Conservation (phyloP, 2,329 filamentous ascomycete species). For the Parastagonospora avenae region DNA sequence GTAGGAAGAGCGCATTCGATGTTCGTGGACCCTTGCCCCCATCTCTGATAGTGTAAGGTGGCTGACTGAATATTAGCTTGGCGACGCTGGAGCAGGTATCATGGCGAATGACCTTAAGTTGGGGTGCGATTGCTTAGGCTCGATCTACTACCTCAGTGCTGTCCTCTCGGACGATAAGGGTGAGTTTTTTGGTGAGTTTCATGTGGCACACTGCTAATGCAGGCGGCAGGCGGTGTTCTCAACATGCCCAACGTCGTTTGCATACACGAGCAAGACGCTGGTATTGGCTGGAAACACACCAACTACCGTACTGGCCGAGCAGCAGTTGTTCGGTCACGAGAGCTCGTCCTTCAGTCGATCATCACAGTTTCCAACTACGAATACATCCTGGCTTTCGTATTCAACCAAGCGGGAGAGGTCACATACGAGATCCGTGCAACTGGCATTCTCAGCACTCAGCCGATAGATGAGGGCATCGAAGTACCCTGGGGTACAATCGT, state of each 20-base stretch:
- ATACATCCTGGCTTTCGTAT: slow-evolving; percentile 73
- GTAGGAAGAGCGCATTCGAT: slow-evolving; percentile 58
- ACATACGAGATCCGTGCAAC: slow-evolving; percentile 72
- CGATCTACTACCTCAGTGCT: slow-evolving; percentile 69
- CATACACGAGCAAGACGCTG: slow-evolving; percentile 72
- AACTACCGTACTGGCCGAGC: slow-evolving; percentile 71
- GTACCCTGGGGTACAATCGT: slow-evolving; percentile 72
- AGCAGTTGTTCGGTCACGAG: slow-evolving; percentile 66
- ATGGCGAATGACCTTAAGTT: slow-evolving; percentile 73
- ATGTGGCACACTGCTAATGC: no score
- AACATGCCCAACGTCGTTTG: slow-evolving; percentile 71
- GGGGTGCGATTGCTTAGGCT: slow-evolving; percentile 72
- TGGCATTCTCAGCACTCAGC: slow-evolving; percentile 70
- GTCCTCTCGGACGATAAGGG: slow-evolving; percentile 66
- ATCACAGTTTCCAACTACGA: slow-evolving; percentile 76
- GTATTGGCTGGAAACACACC: slow-evolving; percentile 73
- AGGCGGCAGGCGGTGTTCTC: slow-evolving; percentile 47
- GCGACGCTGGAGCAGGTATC: slow-evolving; percentile 68
- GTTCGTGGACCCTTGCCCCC: neutral
- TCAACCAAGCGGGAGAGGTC: slow-evolving; percentile 72
- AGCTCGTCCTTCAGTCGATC: slow-evolving; percentile 71
- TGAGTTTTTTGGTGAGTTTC: neutral
- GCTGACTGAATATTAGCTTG: slow-evolving; percentile 62
- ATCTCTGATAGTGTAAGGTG: neutral
- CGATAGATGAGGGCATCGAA: slow-evolving; percentile 67